phyloP scores from a whole-genome alignment of 768 basidiomycete species.

The Pisolithus tinctorius region DNA sequence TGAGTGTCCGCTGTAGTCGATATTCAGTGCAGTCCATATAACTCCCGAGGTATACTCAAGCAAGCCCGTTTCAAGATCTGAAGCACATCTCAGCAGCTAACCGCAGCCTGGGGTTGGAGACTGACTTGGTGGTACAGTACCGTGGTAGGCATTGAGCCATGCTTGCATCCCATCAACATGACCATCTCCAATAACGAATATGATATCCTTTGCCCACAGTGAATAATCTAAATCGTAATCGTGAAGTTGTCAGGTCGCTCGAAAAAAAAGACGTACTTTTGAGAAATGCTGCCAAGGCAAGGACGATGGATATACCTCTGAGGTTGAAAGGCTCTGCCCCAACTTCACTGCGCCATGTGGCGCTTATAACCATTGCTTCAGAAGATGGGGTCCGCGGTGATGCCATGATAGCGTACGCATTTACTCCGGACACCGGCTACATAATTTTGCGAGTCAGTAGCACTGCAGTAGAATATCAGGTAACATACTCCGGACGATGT shows the following conservation, averaged over 20 bases:
- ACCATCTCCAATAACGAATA: slow-evolving; percentile 85
- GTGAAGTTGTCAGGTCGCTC: neutral
- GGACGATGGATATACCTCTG: slow-evolving; percentile 78
- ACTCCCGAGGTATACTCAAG: slow-evolving; percentile 71
- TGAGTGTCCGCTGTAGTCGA: slow-evolving; percentile 96
- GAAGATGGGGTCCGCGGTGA: slow-evolving; percentile 90
- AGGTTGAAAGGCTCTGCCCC: slow-evolving; percentile 62
- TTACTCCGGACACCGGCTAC: slow-evolving; percentile 58
- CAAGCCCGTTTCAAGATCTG: slow-evolving; percentile 62
- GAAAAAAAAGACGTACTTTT: slow-evolving; percentile 50
- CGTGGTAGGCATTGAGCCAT: slow-evolving; percentile 84
- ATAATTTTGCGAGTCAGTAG: slow-evolving; percentile 3
- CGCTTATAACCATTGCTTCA: slow-evolving; percentile 88
- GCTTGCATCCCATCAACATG: slow-evolving; percentile 90
- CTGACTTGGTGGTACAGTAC: slow-evolving; percentile 57
- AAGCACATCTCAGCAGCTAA: neutral
- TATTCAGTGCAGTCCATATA: slow-evolving; percentile 90
- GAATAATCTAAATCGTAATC: slow-evolving; percentile 54
- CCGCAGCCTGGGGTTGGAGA: neutral
- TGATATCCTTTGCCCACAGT: slow-evolving; percentile 91
- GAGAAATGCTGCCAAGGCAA: slow-evolving; percentile 78
- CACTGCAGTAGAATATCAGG: neutral
- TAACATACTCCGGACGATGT: slow-evolving; percentile 42
- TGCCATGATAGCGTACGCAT: slow-evolving; percentile 75
- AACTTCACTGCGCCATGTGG: slow-evolving; percentile 76